Evolutionary conservation across 225 moss, liverwort and hornwort genomes (phyloP), one percentile per base, ranked within the genome.

Genomic region (Marchantia polymorpha): DNA sequence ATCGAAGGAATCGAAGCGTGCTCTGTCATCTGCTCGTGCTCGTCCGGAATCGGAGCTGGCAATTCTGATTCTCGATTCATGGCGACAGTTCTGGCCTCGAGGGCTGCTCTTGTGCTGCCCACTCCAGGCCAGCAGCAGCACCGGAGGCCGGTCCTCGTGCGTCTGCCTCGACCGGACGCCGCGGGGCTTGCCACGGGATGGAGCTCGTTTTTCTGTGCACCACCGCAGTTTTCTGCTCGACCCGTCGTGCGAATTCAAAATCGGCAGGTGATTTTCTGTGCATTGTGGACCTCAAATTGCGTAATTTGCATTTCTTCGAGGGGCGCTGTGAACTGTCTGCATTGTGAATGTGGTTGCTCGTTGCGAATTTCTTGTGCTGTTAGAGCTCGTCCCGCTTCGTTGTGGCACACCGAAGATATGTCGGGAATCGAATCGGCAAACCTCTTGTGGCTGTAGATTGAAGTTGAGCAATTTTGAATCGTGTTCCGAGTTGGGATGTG

Each of bases 181-280:
- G 49, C 29, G 13, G 14, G 19, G 3, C 48, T 1, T 10, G 5
- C 66, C 6, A 16, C 67, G 49, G 67, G 78, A 51, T 78, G 78
- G 78, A 78, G 19, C 29, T 78, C 78, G 10, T 67, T 66, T 1
- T 78, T 78, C 29, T 78, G 39, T 39, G 3, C 50, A 19, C 12
- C 65, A 29, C 26, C 66, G 12, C 17, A 67, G 8, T 67, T 78
- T n/a, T 48, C 76, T 23, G 12, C 22, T 12, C 64, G 61, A 39
- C 76, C 61, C 50, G 17, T 46, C 20, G 58, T 59, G 0, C 76
- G 61, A 22, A 31, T 60, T 20, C 60, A 63, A 49, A 47, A n/a
- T 46, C 76, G 30, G n/a, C 61, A 77, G 76, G 76, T 77, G 31
- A 0, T 52, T 4, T 22, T 12, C 17, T 12, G 10, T 64, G 56